phyloP scores from a whole-genome alignment of 78 protist species.

The Dictyostelium brefeldianum region DNA sequence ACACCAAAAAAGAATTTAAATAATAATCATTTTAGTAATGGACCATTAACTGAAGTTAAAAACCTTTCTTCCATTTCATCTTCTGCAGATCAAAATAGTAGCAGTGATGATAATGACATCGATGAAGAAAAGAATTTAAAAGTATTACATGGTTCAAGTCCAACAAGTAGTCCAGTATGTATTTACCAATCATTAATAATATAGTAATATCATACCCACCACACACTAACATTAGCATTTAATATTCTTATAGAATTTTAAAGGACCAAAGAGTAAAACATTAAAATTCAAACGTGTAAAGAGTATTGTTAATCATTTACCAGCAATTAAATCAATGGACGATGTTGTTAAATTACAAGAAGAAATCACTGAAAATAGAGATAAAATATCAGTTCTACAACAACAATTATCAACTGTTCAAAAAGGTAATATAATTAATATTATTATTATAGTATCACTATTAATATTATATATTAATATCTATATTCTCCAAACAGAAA shows the following conservation, averaged over 20 bases:
- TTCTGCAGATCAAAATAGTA: background rate
- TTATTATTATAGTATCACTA: background rate
- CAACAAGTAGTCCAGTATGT: conserved; percentile 45
- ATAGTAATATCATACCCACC: too few species aligned
- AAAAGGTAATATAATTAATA: conserved; percentile 14
- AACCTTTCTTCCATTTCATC: background rate
- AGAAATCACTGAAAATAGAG: conserved; percentile 73
- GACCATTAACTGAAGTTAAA: conserved; percentile 3
- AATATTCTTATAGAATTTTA: conserved; percentile 9
- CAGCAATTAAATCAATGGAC: conserved; percentile 64
- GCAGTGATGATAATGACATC: background rate
- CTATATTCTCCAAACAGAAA: background rate
- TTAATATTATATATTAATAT: background rate
- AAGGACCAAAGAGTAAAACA: conserved; percentile 24
- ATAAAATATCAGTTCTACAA: conserved; percentile 50
- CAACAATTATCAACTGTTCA: conserved; percentile 45
- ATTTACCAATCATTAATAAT: too few species aligned
- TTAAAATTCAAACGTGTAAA: conserved; percentile 49
- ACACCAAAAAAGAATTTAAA: conserved; percentile 7
- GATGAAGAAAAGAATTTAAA: conserved; percentile 5
- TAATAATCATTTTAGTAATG: background rate
- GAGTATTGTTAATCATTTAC: conserved; percentile 20
- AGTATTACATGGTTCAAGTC: conserved; percentile 8
- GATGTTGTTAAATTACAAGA: conserved; percentile 76
- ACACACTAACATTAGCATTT: background rate